Conservation (phyloP, 169 alveolate species). For the Plasmodium malariae region DNA sequence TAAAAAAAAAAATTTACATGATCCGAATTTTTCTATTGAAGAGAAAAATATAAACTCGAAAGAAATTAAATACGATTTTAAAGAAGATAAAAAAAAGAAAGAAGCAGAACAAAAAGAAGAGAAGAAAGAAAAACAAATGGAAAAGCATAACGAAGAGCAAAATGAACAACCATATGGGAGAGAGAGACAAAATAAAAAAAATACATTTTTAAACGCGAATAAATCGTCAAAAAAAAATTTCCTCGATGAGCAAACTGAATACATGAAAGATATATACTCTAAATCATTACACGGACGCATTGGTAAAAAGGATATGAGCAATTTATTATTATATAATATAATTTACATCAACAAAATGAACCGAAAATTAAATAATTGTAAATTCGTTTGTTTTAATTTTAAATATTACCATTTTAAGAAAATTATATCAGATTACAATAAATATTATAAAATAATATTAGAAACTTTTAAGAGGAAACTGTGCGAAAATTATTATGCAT, state of each 20-base stretch:
- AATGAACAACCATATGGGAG: constrained; percentile 11
- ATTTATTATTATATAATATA: constrained; percentile 55
- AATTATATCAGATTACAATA: constrained; percentile 46
- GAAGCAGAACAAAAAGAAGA: constrained; percentile 14
- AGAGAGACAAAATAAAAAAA: constrained; percentile 24
- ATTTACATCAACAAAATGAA: constrained; percentile 72
- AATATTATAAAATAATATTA: constrained; percentile 61
- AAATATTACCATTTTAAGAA: constrained; percentile 49
- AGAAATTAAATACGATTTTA: neutral
- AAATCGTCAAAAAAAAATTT: constrained; percentile 8
- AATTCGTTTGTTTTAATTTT: constrained; percentile 43
- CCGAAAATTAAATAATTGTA: constrained; percentile 68
- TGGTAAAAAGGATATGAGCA: constrained; percentile 66
- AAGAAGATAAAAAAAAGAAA: neutral
- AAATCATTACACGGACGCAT: constrained; percentile 33
- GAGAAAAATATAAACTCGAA: constrained; percentile 13
- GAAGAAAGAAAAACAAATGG: neutral
- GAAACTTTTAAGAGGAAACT: constrained; percentile 50
- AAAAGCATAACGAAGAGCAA: constrained; percentile 13
- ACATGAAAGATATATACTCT: constrained; percentile 2
- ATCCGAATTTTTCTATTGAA: neutral
- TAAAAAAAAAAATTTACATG: constrained; percentile 17
- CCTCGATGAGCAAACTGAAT: constrained; percentile 1
- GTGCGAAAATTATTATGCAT: constrained; percentile 70
- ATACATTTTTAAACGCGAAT: constrained; percentile 11